A percentile compares a stretch with the other conserved stretches of the same genome.
Conservation (phyloP, 2,329 filamentous ascomycete genomes). For the Hymenoscyphus fraxineus region DNA sequence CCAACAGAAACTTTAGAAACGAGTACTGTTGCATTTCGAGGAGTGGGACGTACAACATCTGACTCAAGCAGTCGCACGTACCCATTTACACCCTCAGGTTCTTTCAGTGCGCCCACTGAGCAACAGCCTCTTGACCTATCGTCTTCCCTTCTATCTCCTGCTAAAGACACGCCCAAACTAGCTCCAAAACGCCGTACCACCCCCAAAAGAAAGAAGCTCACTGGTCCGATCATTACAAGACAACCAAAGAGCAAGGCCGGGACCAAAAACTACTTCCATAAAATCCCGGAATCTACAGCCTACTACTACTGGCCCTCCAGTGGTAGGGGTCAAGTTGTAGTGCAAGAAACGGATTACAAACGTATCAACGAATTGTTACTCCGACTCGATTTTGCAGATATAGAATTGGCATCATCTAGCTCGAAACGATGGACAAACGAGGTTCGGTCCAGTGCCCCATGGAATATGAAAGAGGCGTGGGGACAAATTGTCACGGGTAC, state of each 20-base stretch:
- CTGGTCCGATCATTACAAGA: conserved; percentile 60
- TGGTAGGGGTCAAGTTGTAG: conserved; percentile 60
- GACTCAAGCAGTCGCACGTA: not conserved
- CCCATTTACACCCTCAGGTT: conserved; percentile 20
- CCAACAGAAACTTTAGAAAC: conserved; percentile 18
- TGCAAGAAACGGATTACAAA: conserved; percentile 62
- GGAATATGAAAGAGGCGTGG: conserved; percentile 43
- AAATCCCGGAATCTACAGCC: conserved; percentile 49
- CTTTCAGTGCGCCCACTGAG: conserved; percentile 26
- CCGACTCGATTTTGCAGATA: conserved; percentile 67
- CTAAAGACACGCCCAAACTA: conserved; percentile 9
- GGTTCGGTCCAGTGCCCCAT: conserved; percentile 45
- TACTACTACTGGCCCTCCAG: conserved; percentile 64
- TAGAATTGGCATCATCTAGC: conserved; percentile 59
- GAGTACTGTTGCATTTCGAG: conserved; percentile 15
- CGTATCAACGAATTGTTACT: conserved; percentile 66
- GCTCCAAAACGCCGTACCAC: conserved; percentile 33
- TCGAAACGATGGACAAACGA: conserved; percentile 69
- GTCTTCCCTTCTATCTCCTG: conserved; percentile 2
- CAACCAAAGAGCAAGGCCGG: conserved; percentile 62
- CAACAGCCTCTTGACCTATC: conserved; percentile 15
- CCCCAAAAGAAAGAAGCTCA: conserved; percentile 47
- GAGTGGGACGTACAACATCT: not conserved
- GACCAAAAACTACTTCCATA: conserved; percentile 46
- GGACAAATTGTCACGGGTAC: conserved; percentile 48